Evolutionary conservation across 2,329 filamentous ascomycete species (phyloP).

Genomic region (Botrytis byssoidea): DNA sequence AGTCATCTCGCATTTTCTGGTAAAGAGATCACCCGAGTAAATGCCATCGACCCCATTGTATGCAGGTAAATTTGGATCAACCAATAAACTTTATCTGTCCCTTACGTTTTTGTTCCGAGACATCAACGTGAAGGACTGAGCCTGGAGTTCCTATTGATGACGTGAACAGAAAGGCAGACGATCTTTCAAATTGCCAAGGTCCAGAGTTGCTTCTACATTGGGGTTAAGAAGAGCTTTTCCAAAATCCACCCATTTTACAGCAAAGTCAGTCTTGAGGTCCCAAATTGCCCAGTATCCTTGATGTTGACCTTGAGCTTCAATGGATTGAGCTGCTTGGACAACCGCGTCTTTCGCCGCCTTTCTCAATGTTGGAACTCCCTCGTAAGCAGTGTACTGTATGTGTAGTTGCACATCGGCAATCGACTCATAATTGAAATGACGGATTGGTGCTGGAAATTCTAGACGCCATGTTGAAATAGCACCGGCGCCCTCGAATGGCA

Average conservation of each 20-base stretch:
- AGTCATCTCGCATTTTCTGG: background rate
- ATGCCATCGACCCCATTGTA: background rate
- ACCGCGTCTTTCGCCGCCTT: background rate
- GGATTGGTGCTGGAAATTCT: constrained; percentile 32
- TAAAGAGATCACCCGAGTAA: background rate
- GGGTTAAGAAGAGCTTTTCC: background rate
- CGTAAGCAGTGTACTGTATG: constrained; percentile 2
- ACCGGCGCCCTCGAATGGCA: constrained; percentile 44
- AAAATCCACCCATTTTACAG: background rate
- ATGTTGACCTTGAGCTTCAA: background rate
- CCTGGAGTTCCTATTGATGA: background rate
- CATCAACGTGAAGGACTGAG: background rate
- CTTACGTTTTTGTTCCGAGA: background rate
- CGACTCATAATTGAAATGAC: background rate
- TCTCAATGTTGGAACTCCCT: constrained; percentile 10
- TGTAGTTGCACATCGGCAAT: constrained; percentile 1
- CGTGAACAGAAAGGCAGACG: constrained; percentile 1
- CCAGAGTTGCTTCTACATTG: background rate
- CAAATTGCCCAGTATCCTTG: background rate
- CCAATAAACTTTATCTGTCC: background rate
- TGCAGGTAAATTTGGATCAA: background rate
- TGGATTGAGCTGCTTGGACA: background rate
- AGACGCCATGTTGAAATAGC: constrained; percentile 39
- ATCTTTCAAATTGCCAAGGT: background rate
- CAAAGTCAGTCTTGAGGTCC: constrained; percentile 6